These are phyloP conservation scores for Aspergillus coremiiformis DNA, from an alignment of 495 filamentous ascomycete species.

Conservation along the genomic window DNA sequence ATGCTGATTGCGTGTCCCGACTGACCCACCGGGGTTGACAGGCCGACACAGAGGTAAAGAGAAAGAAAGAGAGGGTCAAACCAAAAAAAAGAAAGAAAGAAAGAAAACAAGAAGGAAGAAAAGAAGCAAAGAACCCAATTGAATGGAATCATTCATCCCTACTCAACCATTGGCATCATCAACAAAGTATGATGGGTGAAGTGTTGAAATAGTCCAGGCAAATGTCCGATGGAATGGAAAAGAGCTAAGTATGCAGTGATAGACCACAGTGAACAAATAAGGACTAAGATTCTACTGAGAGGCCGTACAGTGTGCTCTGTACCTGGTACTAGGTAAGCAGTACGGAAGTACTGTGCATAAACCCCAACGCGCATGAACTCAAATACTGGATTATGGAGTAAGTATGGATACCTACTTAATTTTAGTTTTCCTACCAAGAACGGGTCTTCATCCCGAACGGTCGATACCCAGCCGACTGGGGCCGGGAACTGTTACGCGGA, in stretches of 20 bases:
- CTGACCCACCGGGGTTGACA: not conserved
- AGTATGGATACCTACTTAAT: too few species aligned
- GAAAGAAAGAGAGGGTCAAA: not conserved
- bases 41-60: not conserved
- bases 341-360: too few species aligned
- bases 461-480: conserved; percentile 1
- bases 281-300: not conserved
- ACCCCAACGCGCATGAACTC: not conserved
- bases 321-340: too few species aligned
- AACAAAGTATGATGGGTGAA: not conserved
- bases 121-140: not conserved
- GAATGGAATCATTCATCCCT: not conserved
- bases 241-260: too few species aligned
- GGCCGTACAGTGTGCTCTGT: not conserved
- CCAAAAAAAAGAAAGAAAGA: not conserved
- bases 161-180: not conserved
- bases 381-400: not conserved
- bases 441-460: not conserved
- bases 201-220: not conserved
- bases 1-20: not conserved
- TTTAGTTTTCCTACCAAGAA: not conserved
- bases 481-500: conserved; percentile 2
- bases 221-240: not conserved
- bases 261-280: not conserved
- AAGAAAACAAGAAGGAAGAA: not conserved